Evolutionary conservation across 2,329 filamentous ascomycete genomes (phyloP).

Genomic region (Hypoxylon sp.): DNA sequence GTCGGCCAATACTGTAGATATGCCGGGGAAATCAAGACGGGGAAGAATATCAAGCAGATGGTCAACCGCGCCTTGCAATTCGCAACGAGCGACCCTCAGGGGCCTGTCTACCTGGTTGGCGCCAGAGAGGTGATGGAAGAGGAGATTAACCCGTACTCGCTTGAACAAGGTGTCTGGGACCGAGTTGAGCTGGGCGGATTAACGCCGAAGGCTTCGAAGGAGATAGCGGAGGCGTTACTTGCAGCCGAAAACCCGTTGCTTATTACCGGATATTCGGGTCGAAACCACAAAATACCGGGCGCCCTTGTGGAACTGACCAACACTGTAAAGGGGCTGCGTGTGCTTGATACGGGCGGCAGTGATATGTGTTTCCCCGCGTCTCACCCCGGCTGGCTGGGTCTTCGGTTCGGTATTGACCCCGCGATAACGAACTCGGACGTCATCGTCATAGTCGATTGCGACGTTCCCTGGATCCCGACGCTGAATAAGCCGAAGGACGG

Average conservation of each 20-base stretch:
- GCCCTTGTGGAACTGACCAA: constrained; percentile 78
- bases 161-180: constrained; percentile 79
- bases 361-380: constrained; percentile 86
- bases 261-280: constrained; percentile 78
- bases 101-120: constrained; percentile 84
- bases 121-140: constrained; percentile 89
- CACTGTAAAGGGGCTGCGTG: constrained; percentile 76
- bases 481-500: constrained; percentile 69
- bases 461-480: constrained; percentile 95
- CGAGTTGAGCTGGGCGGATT: constrained; percentile 76
- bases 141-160: constrained; percentile 79
- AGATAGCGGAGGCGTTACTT: constrained; percentile 74
- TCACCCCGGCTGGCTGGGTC: constrained; percentile 77
- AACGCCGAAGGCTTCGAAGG: constrained; percentile 65
- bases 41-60: constrained; percentile 89
- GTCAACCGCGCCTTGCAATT: constrained; percentile 89
- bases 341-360: constrained; percentile 82
- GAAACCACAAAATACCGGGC: constrained; percentile 74
- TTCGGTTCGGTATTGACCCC: constrained; percentile 81
- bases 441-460: constrained; percentile 88
- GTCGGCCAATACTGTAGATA: constrained; percentile 89
- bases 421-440: constrained; percentile 83
- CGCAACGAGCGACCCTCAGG: constrained; percentile 81
- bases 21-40: constrained; percentile 84
- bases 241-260: constrained; percentile 76